phyloP scores from a whole-genome alignment of 1,284 basidiomycete species.

The Ganoderma multipileum region DNA sequence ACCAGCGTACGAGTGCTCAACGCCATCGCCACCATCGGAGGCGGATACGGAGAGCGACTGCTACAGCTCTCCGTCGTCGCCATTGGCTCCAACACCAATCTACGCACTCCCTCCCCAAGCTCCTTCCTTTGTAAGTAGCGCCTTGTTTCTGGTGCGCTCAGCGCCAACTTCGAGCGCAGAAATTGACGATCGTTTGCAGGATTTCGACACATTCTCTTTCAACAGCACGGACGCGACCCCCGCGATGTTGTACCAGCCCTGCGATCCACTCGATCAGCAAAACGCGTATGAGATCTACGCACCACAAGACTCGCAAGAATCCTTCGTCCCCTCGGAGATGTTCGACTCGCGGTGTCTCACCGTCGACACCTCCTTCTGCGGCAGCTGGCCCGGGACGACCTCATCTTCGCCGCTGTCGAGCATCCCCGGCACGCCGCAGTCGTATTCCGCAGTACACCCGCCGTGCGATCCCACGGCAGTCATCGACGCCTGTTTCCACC shows the following conservation, averaged over 20 bases:
- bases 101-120: conserved; percentile 46
- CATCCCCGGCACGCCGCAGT: conserved; percentile 40
- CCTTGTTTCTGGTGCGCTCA: not conserved
- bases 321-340: conserved; percentile 26
- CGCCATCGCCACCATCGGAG: conserved; percentile 31
- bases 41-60: conserved; percentile 35
- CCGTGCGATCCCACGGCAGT: conserved; percentile 25
- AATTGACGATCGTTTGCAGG: conserved; percentile 38
- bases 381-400: conserved; percentile 26
- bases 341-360: conserved; percentile 31
- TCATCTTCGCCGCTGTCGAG: conserved; percentile 40
- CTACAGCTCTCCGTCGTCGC: conserved; percentile 37
- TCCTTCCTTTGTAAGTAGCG: conserved; percentile 55
- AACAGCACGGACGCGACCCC: conserved; percentile 36
- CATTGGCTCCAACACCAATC: conserved; percentile 31
- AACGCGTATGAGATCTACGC: conserved; percentile 27
- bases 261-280: conserved; percentile 41
- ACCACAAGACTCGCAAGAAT: conserved; percentile 24
- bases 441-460: conserved; percentile 29
- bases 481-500: conserved; percentile 21
- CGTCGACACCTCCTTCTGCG: conserved; percentile 39
- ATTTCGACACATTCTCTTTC: conserved; percentile 59
- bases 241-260: conserved; percentile 36
- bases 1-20: conserved; percentile 23
- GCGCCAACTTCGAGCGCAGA: conserved; percentile 12